Percentiles rank a stretch among this genome's conserved stretches.
These are phyloP conservation scores for Solanum arcanum DNA, from an alignment of 257 asterid species.

Conservation along the genomic window DNA sequence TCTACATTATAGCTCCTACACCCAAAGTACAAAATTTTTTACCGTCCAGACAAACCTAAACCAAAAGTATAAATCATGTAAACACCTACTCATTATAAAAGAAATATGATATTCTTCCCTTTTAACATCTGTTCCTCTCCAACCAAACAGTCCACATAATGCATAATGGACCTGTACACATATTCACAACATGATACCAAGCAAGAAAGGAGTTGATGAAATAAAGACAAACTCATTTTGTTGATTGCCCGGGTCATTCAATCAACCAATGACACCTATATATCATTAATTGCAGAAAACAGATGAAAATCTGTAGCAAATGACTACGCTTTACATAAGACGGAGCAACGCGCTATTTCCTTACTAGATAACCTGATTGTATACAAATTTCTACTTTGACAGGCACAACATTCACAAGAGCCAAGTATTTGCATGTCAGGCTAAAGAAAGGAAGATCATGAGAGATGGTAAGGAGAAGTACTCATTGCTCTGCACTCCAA, in stretches of 20 bases:
- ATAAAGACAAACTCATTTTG: not conserved
- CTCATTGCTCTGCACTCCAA: constrained; percentile 61
- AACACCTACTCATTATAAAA: not conserved
- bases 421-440: not conserved
- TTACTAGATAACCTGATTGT: not conserved
- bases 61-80: not conserved
- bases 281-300: not conserved
- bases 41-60: not conserved
- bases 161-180: not conserved
- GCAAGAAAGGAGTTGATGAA: not conserved
- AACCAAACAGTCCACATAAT: not conserved
- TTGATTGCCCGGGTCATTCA: not conserved
- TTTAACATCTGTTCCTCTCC: not conserved
- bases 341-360: not conserved
- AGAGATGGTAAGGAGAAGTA: constrained; percentile 24
- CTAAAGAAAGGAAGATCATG: constrained; percentile 5
- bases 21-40: not conserved
- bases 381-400: not conserved
- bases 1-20: not conserved
- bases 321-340: not conserved
- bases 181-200: not conserved
- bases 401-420: not conserved
- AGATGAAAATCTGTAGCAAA: not conserved
- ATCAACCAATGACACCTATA: not conserved
- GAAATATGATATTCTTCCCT: not conserved